phyloP scores from a whole-genome alignment of 805 yeast species.

The Yarrowia sp. region DNA sequence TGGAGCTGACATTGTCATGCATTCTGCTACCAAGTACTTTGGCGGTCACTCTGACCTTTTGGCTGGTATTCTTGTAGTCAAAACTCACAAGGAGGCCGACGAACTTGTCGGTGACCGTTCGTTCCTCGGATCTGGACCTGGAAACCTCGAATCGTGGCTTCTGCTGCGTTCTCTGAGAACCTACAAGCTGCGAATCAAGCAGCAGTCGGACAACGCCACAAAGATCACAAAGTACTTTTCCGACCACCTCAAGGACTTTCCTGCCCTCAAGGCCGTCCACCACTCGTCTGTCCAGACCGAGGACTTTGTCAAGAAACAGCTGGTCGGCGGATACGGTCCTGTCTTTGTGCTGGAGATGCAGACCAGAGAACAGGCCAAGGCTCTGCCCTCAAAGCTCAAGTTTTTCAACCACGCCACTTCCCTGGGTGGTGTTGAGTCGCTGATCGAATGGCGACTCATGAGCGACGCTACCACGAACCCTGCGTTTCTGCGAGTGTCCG shows the following conservation, averaged over 20 bases:
- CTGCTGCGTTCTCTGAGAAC: conserved; percentile 83
- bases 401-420: conserved; percentile 91
- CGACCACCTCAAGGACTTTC: conserved; percentile 58
- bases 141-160: conserved; percentile 76
- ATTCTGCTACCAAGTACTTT: conserved; percentile 90
- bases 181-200: conserved; percentile 70
- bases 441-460: conserved; percentile 89
- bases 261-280: conserved; percentile 59
- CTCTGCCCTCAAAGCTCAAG: conserved; percentile 68
- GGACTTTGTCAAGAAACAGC: conserved; percentile 67
- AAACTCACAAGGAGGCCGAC: conserved; percentile 56
- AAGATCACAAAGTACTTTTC: conserved; percentile 65
- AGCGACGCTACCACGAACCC: conserved; percentile 65
- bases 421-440: conserved; percentile 88
- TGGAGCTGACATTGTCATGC: conserved; percentile 90
- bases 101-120: conserved; percentile 67
- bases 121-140: conserved; percentile 78
- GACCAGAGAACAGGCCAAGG: conserved; percentile 61
- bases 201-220: conserved; percentile 70
- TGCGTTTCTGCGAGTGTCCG: conserved; percentile 72
- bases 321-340: conserved; percentile 68
- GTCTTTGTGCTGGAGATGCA: conserved; percentile 71
- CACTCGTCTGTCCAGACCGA: conserved; percentile 85
- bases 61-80: conserved; percentile 80
- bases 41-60: conserved; percentile 95